phyloP scores from a whole-genome alignment of 768 basidiomycete species.

The Agrocybe pediades region DNA sequence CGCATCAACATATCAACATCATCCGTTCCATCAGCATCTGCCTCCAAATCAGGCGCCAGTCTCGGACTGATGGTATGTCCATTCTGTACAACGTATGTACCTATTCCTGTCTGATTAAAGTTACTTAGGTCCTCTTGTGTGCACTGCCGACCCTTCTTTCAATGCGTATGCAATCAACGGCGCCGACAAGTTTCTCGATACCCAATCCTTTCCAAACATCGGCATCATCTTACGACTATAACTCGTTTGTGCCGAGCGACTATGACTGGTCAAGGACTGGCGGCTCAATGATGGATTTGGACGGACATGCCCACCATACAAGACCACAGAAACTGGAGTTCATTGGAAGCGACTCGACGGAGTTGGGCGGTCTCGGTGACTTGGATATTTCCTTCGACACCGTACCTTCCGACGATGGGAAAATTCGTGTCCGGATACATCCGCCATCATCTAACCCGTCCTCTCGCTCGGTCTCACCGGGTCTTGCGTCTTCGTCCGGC shows the following conservation, averaged over 20 bases:
- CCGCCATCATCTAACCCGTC: conserved; percentile 49
- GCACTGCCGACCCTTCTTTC: conserved; percentile 76
- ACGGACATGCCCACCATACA: conserved; percentile 35
- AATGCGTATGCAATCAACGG: conserved; percentile 56
- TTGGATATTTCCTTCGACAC: conserved; percentile 78
- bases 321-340: conserved; percentile 56
- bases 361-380: conserved; percentile 50
- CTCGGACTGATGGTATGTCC: conserved; percentile 69
- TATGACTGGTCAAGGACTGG: conserved; percentile 54
- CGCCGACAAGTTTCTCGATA: conserved; percentile 58
- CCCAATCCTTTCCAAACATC: conserved; percentile 46
- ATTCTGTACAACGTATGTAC: conserved; percentile 12
- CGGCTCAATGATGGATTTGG: conserved; percentile 49
- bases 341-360: conserved; percentile 50
- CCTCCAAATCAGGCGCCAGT: conserved; percentile 63
- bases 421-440: conserved; percentile 75
- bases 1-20: conserved; percentile 23
- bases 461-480: conserved; percentile 29
- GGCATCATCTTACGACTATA: conserved; percentile 48
- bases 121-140: conserved; percentile 68
- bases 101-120: conserved; percentile 6
- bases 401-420: conserved; percentile 62
- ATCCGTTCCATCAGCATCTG: conserved; percentile 33
- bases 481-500: conserved; percentile 19
- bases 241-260: conserved; percentile 49